Evolutionary conservation across 2,329 filamentous ascomycete genomes (phyloP).

Genomic region (Exophiala sp.): DNA sequence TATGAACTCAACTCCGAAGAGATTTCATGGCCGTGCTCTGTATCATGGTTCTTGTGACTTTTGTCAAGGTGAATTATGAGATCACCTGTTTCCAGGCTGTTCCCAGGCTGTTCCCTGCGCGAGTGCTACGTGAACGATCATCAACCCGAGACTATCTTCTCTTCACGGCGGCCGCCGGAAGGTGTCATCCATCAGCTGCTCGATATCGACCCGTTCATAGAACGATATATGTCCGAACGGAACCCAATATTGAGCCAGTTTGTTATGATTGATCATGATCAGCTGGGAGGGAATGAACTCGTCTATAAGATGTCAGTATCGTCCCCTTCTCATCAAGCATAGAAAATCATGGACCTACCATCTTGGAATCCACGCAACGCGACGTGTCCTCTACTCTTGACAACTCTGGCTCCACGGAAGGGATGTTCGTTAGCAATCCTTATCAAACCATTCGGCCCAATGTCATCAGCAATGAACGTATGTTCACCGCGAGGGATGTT

Average conservation of each 20-base stretch:
- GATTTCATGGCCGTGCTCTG: no score
- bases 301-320: conserved; percentile 50
- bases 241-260: conserved; percentile 79
- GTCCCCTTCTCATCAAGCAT: not conserved
- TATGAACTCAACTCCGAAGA: no score
- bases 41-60: no score
- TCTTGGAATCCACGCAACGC: conserved; percentile 67
- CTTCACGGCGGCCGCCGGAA: not conserved
- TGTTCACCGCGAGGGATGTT: conserved; percentile 85
- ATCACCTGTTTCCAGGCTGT: no score
- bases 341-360: conserved; percentile 52
- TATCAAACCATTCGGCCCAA: conserved; percentile 64
- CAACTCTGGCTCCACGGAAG: conserved; percentile 71
- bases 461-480: conserved; percentile 75
- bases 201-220: conserved; percentile 43
- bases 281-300: conserved; percentile 72
- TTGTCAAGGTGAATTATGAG: no score
- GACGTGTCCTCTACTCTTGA: conserved; percentile 73
- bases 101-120: no score
- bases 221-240: conserved; percentile 45
- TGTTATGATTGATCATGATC: conserved; percentile 72
- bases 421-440: conserved; percentile 61
- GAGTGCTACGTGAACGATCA: no score
- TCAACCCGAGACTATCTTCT: no score
- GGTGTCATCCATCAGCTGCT: conserved; percentile 33